Evolutionary conservation across 768 basidiomycete species (phyloP).

Genomic region (Hypholoma sublateritium): DNA sequence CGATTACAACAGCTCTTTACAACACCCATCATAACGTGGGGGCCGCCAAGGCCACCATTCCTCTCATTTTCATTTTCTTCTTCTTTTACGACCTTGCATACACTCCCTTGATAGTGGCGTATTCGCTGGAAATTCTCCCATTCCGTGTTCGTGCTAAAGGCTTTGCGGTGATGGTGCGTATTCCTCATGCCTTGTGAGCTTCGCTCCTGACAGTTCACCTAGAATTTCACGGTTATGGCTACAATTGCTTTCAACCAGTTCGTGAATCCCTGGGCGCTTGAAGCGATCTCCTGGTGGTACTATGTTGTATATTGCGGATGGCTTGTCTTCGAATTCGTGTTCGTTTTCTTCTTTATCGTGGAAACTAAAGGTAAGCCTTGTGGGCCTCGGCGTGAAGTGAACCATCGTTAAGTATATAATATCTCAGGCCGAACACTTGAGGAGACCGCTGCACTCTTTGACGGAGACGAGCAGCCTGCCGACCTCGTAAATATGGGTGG

Average conservation of each 20-base stretch:
- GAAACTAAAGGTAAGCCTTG: constrained; percentile 56
- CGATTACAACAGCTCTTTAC: constrained; percentile 46
- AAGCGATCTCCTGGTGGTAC: constrained; percentile 56
- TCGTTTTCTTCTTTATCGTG: constrained; percentile 53
- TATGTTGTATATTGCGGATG: constrained; percentile 67
- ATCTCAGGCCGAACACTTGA: constrained; percentile 61
- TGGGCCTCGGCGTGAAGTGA: not conserved
- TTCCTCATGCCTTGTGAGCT: not conserved
- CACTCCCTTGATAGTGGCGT: constrained; percentile 65
- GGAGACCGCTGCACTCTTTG: constrained; percentile 73
- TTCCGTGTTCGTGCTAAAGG: constrained; percentile 80
- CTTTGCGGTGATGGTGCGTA: constrained; percentile 67
- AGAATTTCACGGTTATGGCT: constrained; percentile 65
- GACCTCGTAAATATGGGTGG: constrained; percentile 47
- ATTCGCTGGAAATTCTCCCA: constrained; percentile 78
- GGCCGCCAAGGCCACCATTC: constrained; percentile 58
- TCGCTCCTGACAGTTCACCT: too few species aligned
- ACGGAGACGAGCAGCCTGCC: constrained; percentile 50
- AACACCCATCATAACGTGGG: constrained; percentile 36
- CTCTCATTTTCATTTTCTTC: constrained; percentile 62
- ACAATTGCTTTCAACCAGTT: constrained; percentile 79
- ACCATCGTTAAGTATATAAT: constrained; percentile 6
- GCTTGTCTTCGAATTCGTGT: constrained; percentile 59
- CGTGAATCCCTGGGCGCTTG: constrained; percentile 74
- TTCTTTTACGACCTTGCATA: constrained; percentile 70